Conservation (phyloP, 108 stramenopile genomes). For the Cyclotella atomus region DNA sequence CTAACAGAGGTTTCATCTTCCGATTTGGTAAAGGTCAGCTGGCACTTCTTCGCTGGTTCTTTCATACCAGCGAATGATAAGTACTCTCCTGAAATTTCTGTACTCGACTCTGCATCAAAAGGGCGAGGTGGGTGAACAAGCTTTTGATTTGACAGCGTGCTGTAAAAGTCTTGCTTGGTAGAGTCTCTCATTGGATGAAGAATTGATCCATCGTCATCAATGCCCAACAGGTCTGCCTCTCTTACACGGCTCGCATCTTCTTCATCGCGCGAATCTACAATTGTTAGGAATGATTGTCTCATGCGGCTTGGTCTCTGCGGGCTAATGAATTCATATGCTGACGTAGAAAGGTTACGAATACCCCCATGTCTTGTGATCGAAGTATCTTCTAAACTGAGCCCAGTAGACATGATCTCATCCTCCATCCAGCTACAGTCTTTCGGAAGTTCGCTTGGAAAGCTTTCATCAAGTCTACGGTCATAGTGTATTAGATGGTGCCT, state of each 20-base stretch:
- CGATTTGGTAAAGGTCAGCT: conserved; percentile 7
- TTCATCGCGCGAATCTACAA: conserved; percentile 27
- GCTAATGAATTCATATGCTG: conserved; percentile 41
- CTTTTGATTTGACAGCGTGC: background rate
- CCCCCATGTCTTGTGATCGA: conserved; percentile 15
- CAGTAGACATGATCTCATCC: conserved; percentile 15
- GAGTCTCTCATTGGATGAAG: conserved; percentile 13
- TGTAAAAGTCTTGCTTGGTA: background rate
- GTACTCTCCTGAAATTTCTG: conserved; percentile 12
- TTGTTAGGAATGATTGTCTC: conserved; percentile 11
- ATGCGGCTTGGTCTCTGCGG: conserved; percentile 13
- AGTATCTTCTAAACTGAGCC: conserved; percentile 14
- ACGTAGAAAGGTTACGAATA: conserved; percentile 27
- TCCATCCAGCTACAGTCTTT: conserved; percentile 49
- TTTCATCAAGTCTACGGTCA: conserved; percentile 15
- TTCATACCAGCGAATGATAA: conserved; percentile 11
- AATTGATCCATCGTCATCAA: conserved; percentile 49
- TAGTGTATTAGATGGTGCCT: conserved; percentile 15
- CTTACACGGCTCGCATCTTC: conserved; percentile 1
- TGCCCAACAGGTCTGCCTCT: conserved; percentile 39
- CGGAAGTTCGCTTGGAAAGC: conserved; percentile 14
- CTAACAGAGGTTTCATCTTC: conserved; percentile 18
- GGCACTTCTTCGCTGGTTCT: conserved; percentile 7
- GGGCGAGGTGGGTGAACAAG: background rate
- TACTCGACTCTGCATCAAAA: conserved; percentile 1